These are phyloP conservation scores for Cutaneotrichosporon sp. DNA, from an alignment of 1,284 basidiomycete genomes.

Conservation along the genomic window DNA sequence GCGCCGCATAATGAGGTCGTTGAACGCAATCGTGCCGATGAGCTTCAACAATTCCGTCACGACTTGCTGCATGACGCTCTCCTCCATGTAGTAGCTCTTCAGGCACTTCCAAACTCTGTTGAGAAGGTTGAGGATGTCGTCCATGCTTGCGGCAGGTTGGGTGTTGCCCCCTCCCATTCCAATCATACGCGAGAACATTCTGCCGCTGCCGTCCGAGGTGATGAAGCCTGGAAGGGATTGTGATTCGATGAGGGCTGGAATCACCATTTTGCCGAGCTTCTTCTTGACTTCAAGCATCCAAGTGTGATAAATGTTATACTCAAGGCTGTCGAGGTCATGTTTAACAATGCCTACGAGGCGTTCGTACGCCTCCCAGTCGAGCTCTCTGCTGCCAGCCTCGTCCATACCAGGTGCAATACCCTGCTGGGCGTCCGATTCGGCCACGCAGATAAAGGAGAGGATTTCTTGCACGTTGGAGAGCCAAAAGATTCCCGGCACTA, in stretches of 20 bases:
- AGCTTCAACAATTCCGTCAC: conserved; percentile 93
- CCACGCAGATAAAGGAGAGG: conserved; percentile 96
- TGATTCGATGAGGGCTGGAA: conserved; percentile 94
- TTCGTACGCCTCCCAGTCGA: conserved; percentile 97
- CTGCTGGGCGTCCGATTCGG: conserved; percentile 96
- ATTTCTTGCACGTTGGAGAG: conserved; percentile 99
- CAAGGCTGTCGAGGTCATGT: conserved; percentile 95
- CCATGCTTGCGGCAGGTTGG: conserved; percentile 93
- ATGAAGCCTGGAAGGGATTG: conserved; percentile 98
- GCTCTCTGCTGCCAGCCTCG: conserved; percentile 84
- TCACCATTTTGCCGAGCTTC: conserved; percentile 93
- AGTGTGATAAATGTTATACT: conserved; percentile 99
- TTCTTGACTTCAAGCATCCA: conserved; percentile 99
- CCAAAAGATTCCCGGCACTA: conserved; percentile 97
- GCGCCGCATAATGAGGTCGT: conserved; percentile 94
- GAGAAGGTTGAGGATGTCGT: conserved; percentile 92
- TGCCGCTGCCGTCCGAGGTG: conserved; percentile 80
- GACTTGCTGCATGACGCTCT: conserved; percentile 94
- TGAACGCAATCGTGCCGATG: conserved; percentile 96
- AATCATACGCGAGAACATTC: conserved; percentile 88
- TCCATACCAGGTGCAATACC: conserved; percentile 96
- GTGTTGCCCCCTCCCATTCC: conserved; percentile 60
- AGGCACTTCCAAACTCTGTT: conserved; percentile 99
- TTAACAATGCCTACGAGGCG: conserved; percentile 94
- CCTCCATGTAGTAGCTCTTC: conserved; percentile 99